Evolutionary conservation across 192 early-diverging fungal species (phyloP).

Genomic region (Fimicolochytrium jonesii): DNA sequence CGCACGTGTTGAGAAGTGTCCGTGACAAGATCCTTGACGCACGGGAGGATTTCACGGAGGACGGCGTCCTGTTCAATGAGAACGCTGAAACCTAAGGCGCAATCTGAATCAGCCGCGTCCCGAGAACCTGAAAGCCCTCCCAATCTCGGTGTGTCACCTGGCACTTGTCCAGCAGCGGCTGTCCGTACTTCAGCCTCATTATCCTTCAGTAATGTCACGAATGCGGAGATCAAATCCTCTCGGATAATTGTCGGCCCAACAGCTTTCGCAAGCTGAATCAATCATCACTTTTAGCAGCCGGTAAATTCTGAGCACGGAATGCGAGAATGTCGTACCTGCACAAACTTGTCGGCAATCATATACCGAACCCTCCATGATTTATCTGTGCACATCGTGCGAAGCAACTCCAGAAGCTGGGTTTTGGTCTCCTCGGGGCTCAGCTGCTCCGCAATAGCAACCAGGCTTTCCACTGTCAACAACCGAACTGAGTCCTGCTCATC

Average conservation of each 20-base stretch:
- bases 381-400: slow-evolving; percentile 79
- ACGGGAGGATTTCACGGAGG: slow-evolving; percentile 77
- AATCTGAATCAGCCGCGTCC: not conserved
- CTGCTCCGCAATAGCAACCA: slow-evolving; percentile 82
- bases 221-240: slow-evolving; percentile 82
- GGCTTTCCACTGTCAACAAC: slow-evolving; percentile 85
- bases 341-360: slow-evolving; percentile 99
- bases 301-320: too few species aligned
- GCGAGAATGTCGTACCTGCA: slow-evolving; percentile 66
- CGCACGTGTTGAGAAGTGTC: slow-evolving; percentile 97
- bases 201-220: slow-evolving; percentile 87
- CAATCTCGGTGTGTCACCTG: too few species aligned
- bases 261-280: slow-evolving; percentile 71
- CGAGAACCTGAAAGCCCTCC: not conserved
- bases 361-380: slow-evolving; percentile 98
- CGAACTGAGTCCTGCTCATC: slow-evolving; percentile 91
- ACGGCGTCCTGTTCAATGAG: slow-evolving; percentile 77
- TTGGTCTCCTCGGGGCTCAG: slow-evolving; percentile 76
- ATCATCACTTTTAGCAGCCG: too few species aligned
- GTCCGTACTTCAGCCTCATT: slow-evolving; percentile 97
- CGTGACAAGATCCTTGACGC: slow-evolving; percentile 89
- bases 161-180: slow-evolving; percentile 87
- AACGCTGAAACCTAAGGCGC: slow-evolving; percentile 54
- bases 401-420: slow-evolving; percentile 61
- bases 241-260: slow-evolving; percentile 74